phyloP scores from a whole-genome alignment of 2,329 filamentous ascomycete species.

The Cadophora sp. region DNA sequence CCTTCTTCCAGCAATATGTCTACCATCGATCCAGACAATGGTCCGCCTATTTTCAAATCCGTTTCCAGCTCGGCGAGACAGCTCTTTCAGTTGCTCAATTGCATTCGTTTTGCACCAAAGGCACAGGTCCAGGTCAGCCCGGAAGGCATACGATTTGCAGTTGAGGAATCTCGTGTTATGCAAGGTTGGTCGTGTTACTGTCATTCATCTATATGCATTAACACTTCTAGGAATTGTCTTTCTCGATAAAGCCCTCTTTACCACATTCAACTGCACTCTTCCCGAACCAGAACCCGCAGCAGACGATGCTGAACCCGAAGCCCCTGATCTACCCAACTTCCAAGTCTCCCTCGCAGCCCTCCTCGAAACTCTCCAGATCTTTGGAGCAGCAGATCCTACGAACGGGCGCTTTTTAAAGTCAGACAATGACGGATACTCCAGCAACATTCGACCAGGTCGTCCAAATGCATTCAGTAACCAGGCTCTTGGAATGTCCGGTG shows the following conservation, averaged over 20 bases:
- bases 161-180: constrained; percentile 88
- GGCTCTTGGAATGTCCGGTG: constrained; percentile 81
- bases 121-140: constrained; percentile 77
- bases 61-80: constrained; percentile 81
- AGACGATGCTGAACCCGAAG: constrained; percentile 48
- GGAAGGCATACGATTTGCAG: constrained; percentile 85
- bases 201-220: constrained; percentile 22
- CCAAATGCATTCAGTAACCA: constrained; percentile 83
- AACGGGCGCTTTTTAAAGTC: constrained; percentile 60
- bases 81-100: constrained; percentile 68
- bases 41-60: constrained; percentile 70
- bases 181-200: constrained; percentile 67
- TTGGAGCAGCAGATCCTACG: constrained; percentile 79
- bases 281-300: constrained; percentile 46
- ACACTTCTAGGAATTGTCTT: constrained; percentile 71
- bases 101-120: constrained; percentile 62
- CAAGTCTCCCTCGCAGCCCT: constrained; percentile 87
- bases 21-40: constrained; percentile 33
- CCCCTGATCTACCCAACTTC: constrained; percentile 68
- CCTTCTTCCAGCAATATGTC: constrained; percentile 38
- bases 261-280: constrained; percentile 76
- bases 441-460: constrained; percentile 66
- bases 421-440: constrained; percentile 65
- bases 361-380: constrained; percentile 94
- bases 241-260: constrained; percentile 88